Base-by-base conservation (phyloP, 306 rosid species). In the Pterocarpus macrocarpus region DNA sequence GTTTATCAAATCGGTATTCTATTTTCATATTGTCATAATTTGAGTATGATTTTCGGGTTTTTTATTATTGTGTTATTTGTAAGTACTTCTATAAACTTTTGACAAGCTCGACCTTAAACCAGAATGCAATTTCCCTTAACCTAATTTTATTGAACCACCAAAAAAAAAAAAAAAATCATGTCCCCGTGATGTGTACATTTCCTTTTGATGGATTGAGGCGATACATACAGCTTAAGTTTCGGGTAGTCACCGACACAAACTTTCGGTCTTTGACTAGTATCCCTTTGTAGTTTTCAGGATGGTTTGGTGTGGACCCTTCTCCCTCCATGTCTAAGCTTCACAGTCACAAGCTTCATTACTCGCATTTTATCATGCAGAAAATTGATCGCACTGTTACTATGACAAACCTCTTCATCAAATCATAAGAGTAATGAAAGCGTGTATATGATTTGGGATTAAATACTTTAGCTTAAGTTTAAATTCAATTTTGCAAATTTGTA, bases 191-290 rank as follows among this genome's bases (percentile, higher is more conserved):
- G 56, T 5, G 22, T 58, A 4, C 58, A 45, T 35, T 44, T 80
- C 14, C 63, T 17, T 36, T 8, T 16, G 28, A 22, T 22, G 28
- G 28, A 22, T 22, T 8, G 1, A 9, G 13, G 13, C 50, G 50
- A 8, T 50, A 43, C 78, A 71, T 61, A 14, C 15, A 58, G 65
- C 38, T 41, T 38, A 9, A 39, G 58, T 69, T 17, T 70, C 47
- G 82, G 82, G 85, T 73, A 52, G 88, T 87, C 78, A 55, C 55
- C 86, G 53, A 81, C 77, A 82, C 84, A 68, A 84, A 59, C 16
- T 69, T 72, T 80, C 50, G 70, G 79, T 64, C 67, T 80, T 86
- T 89, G 90, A 85, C 90, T 82, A 75, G 62, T 63, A 41, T 78
- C 83, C 72, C 82, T 88, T 45, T 1, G 55, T 77, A 53, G 82